These are phyloP conservation scores for Withania somnifera DNA, from an alignment of 305 asterid species.

Conservation along the genomic window DNA sequence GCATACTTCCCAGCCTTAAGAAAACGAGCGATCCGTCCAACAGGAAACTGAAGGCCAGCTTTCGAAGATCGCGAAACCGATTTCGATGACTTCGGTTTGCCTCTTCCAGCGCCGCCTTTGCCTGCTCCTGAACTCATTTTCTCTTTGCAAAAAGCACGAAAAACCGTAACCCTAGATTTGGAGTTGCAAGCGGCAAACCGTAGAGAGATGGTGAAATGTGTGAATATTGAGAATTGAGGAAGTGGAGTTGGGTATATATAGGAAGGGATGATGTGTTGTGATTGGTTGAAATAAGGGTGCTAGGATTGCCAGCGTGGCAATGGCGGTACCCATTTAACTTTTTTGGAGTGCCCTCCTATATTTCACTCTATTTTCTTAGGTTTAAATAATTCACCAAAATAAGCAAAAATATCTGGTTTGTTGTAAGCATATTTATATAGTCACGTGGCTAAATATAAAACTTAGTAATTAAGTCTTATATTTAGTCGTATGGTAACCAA, in stretches of 20 bases:
- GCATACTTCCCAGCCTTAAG: slow-evolving; percentile 10
- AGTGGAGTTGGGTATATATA: neutral
- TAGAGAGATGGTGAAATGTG: neutral
- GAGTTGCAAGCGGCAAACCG: too few relatives aligned
- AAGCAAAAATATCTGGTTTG: too few relatives aligned
- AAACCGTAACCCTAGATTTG: neutral
- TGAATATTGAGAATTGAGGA: too few relatives aligned
- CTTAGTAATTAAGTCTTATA: too few relatives aligned
- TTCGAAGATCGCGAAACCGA: slow-evolving; percentile 12
- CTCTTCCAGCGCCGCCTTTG: slow-evolving; percentile 9
- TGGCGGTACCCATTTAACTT: neutral
- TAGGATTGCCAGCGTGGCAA: slow-evolving; percentile 1
- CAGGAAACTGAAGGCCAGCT: slow-evolving; percentile 11
- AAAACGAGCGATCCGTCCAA: slow-evolving; percentile 7
- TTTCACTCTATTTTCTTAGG: neutral
- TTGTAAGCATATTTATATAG: too few relatives aligned
- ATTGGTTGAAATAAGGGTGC: neutral
- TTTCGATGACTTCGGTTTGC: slow-evolving; percentile 6
- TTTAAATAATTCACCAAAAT: neutral
- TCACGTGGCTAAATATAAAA: too few relatives aligned
- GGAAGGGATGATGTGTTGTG: neutral
- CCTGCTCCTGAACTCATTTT: slow-evolving; percentile 6
- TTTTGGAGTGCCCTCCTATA: neutral
- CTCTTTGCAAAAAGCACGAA: too few relatives aligned
- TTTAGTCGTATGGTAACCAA: too few relatives aligned